phyloP scores from a whole-genome alignment of 78 protist species.

The Tieghemostelium lacteum region DNA sequence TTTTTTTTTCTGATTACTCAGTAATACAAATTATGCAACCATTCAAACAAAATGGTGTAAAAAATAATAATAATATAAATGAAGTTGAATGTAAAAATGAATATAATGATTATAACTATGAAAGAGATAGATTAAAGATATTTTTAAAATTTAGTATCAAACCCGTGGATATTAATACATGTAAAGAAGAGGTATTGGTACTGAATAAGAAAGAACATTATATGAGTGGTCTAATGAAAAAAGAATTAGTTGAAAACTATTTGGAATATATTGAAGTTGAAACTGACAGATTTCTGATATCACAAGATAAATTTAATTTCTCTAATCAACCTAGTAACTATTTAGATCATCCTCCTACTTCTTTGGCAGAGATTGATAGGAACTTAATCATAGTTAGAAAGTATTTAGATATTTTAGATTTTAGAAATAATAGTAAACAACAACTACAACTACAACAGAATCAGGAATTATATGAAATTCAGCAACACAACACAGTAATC shows the following conservation, averaged over 20 bases:
- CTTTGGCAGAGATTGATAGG: constrained; percentile 60
- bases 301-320: constrained; percentile 17
- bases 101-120: not conserved
- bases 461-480: not conserved
- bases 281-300: constrained; percentile 36
- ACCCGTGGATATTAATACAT: not conserved
- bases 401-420: constrained; percentile 23
- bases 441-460: not conserved
- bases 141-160: constrained; percentile 21
- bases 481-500: constrained; percentile 13
- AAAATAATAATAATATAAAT: too few species aligned
- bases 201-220: constrained; percentile 8
- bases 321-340: constrained; percentile 37
- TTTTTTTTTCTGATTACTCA: too few species aligned
- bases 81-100: not conserved
- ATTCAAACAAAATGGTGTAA: too few species aligned
- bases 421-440: not conserved
- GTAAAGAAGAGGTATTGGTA: constrained; percentile 25
- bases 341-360: constrained; percentile 53
- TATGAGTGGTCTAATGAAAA: constrained; percentile 25
- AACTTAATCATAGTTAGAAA: constrained; percentile 32
- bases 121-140: not conserved
- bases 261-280: constrained; percentile 38
- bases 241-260: constrained; percentile 34
- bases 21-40: too few species aligned